Base-by-base conservation (phyloP, 1,139 yeast genomes). In the Tardiomyces blankii region DNA sequence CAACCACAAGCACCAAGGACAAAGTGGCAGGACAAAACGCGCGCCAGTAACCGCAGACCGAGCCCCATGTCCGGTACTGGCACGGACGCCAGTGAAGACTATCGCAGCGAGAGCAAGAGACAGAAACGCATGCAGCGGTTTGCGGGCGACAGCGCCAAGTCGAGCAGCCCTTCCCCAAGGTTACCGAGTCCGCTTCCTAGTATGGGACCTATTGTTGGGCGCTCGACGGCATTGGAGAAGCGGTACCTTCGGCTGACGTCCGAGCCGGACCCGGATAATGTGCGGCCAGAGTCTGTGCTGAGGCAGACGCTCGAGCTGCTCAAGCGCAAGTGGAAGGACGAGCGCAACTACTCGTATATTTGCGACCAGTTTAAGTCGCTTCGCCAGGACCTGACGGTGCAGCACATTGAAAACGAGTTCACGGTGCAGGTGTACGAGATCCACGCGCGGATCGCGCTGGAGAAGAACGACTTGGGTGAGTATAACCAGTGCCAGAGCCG, bases 401-500 rank as follows among this genome's bases (percentile, higher is more conserved):
- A 91, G 64, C 86, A 85, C 60, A 81, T 91, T 42, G 82, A 81
- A 57, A 79, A 80, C 58, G 82, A 77, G 42, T 85, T 91, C 58
- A 77, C 96, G 0, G 77, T 87, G 11, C 60, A 67, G 46, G 95
- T 88, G 0, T 91, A 91, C 62, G 95, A 87, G 62, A 74, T 79
- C 2, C 95, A 91, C 63, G 95, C 94, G 6, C 75, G 88, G 43
- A 70, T 89, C n/a, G 94, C 97, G 0, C 72, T 91, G 39, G 83
- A 80, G 54, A 80, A 82, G 59, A 73, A 77, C 43, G 98, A 91
- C 62, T 65, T 89, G 54, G 97, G 97, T 6, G 98, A 91, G 60
- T 89, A 84, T 63, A 91, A 91, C 63, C 97, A 91, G 61, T 91
- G 98, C 61, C 95, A 85, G 61, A 80, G 94, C 16, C 88, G 88